Evolutionary conservation across 176 grass and related monocot species (phyloP), one percentile per base, ranked within the genome.

Genomic region (Oryza meridionalis): DNA sequence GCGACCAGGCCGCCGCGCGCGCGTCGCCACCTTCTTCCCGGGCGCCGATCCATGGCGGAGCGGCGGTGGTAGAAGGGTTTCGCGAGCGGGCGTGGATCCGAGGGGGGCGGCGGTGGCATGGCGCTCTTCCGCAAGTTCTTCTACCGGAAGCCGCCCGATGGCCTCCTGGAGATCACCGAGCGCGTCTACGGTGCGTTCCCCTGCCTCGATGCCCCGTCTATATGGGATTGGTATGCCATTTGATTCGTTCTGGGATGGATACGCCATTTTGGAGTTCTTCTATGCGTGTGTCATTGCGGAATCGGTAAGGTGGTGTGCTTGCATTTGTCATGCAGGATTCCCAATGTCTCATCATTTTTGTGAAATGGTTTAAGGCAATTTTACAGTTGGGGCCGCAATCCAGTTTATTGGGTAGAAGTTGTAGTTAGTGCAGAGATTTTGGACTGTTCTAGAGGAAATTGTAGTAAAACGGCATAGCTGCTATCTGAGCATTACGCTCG

Each of bases 61-160:
- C 35, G 58, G 11, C 72, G 71, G 25, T 38, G 69, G 35, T 84
- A 16, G 49, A 15, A 67, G 72, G 77, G 13, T 40, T 38, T 59
- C 75, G 59, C 74, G 65, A 16, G 49, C 15, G 49, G 6, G 35
- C 16, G 35, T 64, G 81, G 89, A 90, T 92, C 96, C 78, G 70
- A 22, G 63, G 37, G 29, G 29, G 29, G 2, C 29, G 29, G 74
- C 53, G 7, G 33, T 21, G 62, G 83, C 67, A 98, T 95, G 96
- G 91, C 96, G 73, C 83, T 99, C 75, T 96, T 99, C 75, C 89
- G 96, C 79, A 99, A 96, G 86, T 96, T 99, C 89, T 99, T 99
- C 82, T 99, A 94, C 73, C 93, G 96, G 74, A 99, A 99, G 85
- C 96, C 96, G 45, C 96, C 96, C 15, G 93, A 99, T 77, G 96